phyloP scores from a whole-genome alignment of 73 alveolate species.

The Urostyla sp. region DNA sequence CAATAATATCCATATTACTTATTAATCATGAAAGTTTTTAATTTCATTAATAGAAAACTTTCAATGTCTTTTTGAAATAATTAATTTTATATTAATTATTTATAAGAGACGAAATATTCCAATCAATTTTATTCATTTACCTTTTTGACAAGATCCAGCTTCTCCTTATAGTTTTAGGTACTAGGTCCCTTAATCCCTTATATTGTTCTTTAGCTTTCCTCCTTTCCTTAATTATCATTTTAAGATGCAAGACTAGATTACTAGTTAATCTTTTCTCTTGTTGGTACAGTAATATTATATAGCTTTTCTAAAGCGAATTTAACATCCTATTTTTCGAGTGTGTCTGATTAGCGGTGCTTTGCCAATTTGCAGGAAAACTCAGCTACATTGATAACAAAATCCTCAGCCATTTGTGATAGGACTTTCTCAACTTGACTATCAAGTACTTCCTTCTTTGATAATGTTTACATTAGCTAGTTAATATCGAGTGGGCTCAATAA shows the following conservation, averaged over 20 bases:
- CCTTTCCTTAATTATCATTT: too few species aligned
- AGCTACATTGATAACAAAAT: slow-evolving; percentile 28
- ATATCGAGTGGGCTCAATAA: slow-evolving; percentile 27
- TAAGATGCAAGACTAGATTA: not conserved
- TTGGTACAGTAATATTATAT: slow-evolving; percentile 36
- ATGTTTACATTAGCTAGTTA: not conserved
- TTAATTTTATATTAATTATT: not conserved
- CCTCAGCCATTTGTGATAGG: slow-evolving; percentile 44
- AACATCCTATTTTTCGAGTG: slow-evolving; percentile 49
- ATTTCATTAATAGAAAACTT: too few species aligned
- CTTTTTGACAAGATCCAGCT: slow-evolving; percentile 18
- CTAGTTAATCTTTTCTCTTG: not conserved
- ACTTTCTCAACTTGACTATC: slow-evolving; percentile 40
- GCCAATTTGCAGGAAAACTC: slow-evolving; percentile 56
- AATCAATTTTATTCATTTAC: slow-evolving; percentile 28
- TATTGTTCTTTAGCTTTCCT: not conserved
- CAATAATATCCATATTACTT: not conserved
- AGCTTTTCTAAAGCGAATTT: slow-evolving; percentile 53
- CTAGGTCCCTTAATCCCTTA: not conserved
- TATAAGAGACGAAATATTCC: too few species aligned
- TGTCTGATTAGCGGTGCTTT: slow-evolving; percentile 45
- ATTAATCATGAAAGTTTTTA: too few species aligned
- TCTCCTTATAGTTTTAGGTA: slow-evolving; percentile 2
- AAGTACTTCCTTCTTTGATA: slow-evolving; percentile 35
- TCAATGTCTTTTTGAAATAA: not conserved